Evolutionary conservation across 139 green algal species (phyloP), one percentile per base, ranked within the genome.

Genomic region (Chlamydomonas sphaeroides): DNA sequence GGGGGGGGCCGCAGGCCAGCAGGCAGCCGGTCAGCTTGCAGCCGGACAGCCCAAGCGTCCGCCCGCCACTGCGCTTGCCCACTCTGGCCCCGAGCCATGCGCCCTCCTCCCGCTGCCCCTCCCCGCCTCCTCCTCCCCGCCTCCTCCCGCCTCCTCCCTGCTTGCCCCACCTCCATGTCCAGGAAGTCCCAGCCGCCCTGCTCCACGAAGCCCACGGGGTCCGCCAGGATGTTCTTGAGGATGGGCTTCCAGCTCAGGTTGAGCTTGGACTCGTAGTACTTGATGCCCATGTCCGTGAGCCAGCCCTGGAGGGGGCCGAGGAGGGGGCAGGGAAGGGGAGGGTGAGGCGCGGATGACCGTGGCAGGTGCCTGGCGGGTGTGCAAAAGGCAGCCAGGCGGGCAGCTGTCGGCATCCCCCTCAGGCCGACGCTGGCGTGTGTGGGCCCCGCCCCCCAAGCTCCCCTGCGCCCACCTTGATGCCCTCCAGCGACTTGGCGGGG

Each of bases 191-290:
- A 99, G 39, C 97, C 97, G 39, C 97, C 97, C 32, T 94, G 86
- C 66, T 95, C 93, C 6, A 98, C 83, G 77, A 98, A 99, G 32
- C 84, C 91, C 42, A 98, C 92, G 0, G 96, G 96, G 87, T 99
- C 95, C 65, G 94, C 89, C 57, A 83, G 62, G 63, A 91, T 91
- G 36, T 84, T 94, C 86, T 98, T 98, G 53, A 99, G 88, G 85
- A 99, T 98, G 80, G 95, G 95, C 92, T 98, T 98, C 97, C 97
- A 99, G 51, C 95, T 93, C 82, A 99, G 82, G 90, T 99, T 99
- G 67, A 99, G 91, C 88, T 98, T 97, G 72, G 87, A 95, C 93
- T 99, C 97, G 85, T 99, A 99, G 91, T 98, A 97, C 90, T 99
- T 99, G 84, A 99, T 96, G 68, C 95, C 92, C 70, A 79, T 75